phyloP scores from a whole-genome alignment of 495 filamentous ascomycete genomes.

The Tuber melanosporum region DNA sequence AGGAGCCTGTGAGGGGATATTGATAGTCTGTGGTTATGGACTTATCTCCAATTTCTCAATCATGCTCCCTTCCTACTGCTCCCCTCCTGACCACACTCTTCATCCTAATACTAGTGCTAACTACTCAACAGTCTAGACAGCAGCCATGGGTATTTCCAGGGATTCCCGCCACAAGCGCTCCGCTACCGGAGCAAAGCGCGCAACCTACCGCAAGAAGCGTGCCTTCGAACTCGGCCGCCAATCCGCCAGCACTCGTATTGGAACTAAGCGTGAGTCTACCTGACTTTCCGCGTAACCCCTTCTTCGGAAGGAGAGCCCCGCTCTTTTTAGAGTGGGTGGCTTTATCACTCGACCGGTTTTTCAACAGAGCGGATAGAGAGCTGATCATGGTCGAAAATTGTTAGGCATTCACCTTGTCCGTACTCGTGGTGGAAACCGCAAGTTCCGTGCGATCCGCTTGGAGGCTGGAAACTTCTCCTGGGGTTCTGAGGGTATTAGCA shows the following conservation, averaged over 20 bases:
- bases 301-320: constrained; percentile 40
- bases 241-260: constrained; percentile 98
- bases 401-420: constrained; percentile 84
- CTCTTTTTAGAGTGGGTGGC: constrained; percentile 27
- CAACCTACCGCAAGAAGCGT: constrained; percentile 86
- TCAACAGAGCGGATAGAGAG: constrained; percentile 10
- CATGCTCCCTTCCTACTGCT: neutral
- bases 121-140: constrained; percentile 7
- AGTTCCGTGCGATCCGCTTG: constrained; percentile 98
- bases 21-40: neutral
- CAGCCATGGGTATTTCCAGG: constrained; percentile 97
- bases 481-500: constrained; percentile 93
- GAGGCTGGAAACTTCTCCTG: constrained; percentile 99
- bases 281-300: constrained; percentile 40
- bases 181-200: constrained; percentile 92
- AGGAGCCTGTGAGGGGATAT: neutral
- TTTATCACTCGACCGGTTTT: constrained; percentile 10
- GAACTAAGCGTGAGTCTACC: constrained; percentile 64
- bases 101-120: neutral
- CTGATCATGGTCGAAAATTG: constrained; percentile 27
- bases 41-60: neutral
- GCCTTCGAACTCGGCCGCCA: constrained; percentile 99
- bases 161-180: constrained; percentile 99
- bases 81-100: neutral
- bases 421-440: constrained; percentile 97